A percentile compares a stretch with the other conserved stretches of the same genome.
Evolutionary conservation across 129 eudicot species (phyloP).

Genomic region (Escallonia rubra): DNA sequence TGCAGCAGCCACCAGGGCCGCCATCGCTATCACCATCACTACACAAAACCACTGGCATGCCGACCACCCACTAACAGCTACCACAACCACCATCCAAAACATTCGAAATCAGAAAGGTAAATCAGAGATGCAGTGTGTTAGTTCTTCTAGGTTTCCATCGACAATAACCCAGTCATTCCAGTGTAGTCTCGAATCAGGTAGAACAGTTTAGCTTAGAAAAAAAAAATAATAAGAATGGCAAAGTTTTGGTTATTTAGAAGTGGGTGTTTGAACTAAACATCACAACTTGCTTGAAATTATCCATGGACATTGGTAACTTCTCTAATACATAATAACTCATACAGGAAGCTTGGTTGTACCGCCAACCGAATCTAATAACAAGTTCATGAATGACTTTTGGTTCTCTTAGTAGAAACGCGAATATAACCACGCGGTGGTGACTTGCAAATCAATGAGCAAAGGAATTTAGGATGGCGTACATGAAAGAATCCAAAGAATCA

Average conservation of each 20-base stretch:
- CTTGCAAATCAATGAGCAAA: conserved; percentile 2
- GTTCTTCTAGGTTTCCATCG: too few species aligned
- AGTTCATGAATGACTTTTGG: background rate
- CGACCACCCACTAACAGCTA: too few species aligned
- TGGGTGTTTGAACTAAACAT: background rate
- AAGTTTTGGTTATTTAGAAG: background rate
- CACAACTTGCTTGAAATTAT: background rate
- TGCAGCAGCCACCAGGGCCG: too few species aligned
- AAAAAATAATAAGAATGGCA: background rate
- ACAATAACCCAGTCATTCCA: too few species aligned
- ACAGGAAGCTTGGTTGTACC: background rate
- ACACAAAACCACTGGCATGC: too few species aligned
- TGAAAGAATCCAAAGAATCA: conserved; percentile 1
- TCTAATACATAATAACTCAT: background rate
- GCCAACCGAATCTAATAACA: conserved; percentile 2
- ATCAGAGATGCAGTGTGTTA: too few species aligned
- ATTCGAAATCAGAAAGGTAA: too few species aligned
- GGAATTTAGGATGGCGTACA: background rate
- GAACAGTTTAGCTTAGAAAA: background rate
- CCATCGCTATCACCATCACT: too few species aligned
- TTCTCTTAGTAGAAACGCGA: background rate
- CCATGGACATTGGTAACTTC: background rate
- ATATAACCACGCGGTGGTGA: background rate
- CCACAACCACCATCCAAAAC: too few species aligned
- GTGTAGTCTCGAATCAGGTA: background rate